Evolutionary conservation across 2,329 filamentous ascomycete species (phyloP), one percentile per base, ranked within the genome.

Genomic region (Diaporthe longicolla): DNA sequence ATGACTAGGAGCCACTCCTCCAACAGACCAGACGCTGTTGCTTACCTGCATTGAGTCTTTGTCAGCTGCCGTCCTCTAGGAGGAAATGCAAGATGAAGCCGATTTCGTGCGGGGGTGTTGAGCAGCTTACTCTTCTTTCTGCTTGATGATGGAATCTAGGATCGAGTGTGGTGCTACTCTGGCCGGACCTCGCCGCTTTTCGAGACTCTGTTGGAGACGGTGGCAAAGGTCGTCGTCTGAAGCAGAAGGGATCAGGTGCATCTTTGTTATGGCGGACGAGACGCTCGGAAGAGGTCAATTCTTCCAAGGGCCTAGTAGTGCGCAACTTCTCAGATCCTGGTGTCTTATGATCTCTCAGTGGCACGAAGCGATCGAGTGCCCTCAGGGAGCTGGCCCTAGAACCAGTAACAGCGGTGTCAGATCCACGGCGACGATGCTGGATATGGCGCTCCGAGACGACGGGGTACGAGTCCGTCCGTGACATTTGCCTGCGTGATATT

Each of bases 1-100:
- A 35, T 85, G 85, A 10, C 86, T 84, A n/a, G 90, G 89, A 66
- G 90, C 89, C 13, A 90, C 80, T n/a, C 93, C 93, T 35, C 94
- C 93, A 15, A 97, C 91, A 24, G 91, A 90, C 94, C 94, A 97
- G 24, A 96, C 87, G 3, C 93, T 93, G 75, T 87, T 84, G 80
- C 93, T 95, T 75, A 90, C 85, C 79, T 92, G 87, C 72, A 10
- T 11, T 15, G 11, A 19, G 0, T 3, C 11, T 87, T 81, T 45
- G 35, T 74, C 61, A 58, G 63, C 69, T 37, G 54, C 69, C 71
- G 79, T 81, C 78, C 75, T 76, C 21, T 24, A 19, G 6, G 1
- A 19, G n/a, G 4, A n/a, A 24, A 26, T 7, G 13, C 32, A 29
- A 15, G 15, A 57, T n/a, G 19, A 70, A 9, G 29, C 21, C 17